Evolutionary conservation across 441 rosid species (phyloP).

Genomic region (Kokia cookei): DNA sequence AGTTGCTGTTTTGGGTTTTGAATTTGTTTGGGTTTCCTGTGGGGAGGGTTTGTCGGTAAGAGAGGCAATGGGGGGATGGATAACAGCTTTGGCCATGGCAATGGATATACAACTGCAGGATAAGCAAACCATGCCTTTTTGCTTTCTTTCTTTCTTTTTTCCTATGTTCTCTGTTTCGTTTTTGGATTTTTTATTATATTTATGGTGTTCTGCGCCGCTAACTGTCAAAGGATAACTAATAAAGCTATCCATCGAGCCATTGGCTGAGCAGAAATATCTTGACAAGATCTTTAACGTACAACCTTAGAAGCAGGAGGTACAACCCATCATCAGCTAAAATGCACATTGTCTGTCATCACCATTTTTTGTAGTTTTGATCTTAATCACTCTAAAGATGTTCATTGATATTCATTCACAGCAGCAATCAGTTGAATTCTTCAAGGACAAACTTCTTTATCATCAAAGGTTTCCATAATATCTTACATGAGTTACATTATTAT

Average conservation of each 20-base stretch:
- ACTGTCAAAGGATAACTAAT: neutral
- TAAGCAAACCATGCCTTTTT: constrained; percentile 28
- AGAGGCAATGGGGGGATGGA: constrained; percentile 21
- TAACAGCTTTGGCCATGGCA: neutral
- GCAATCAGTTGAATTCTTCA: neutral
- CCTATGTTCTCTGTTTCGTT: neutral
- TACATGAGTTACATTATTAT: neutral
- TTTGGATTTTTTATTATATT: neutral
- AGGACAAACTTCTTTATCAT: neutral
- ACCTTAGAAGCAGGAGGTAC: too few species aligned
- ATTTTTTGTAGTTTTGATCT: neutral
- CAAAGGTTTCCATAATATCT: neutral
- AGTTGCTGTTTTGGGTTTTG: neutral
- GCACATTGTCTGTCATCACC: neutral
- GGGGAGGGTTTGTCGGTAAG: constrained; percentile 12
- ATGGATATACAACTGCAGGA: constrained; percentile 15
- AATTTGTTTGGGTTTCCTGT: constrained; percentile 5
- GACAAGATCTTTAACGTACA: neutral
- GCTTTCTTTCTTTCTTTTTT: neutral
- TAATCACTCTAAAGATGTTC: neutral
- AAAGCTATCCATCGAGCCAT: neutral
- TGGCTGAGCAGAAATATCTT: neutral
- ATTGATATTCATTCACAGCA: neutral
- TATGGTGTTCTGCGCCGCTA: neutral
- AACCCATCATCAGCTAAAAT: neutral